Base-by-base conservation (phyloP, 208 protist genomes). In the Porcisia hertigi region DNA sequence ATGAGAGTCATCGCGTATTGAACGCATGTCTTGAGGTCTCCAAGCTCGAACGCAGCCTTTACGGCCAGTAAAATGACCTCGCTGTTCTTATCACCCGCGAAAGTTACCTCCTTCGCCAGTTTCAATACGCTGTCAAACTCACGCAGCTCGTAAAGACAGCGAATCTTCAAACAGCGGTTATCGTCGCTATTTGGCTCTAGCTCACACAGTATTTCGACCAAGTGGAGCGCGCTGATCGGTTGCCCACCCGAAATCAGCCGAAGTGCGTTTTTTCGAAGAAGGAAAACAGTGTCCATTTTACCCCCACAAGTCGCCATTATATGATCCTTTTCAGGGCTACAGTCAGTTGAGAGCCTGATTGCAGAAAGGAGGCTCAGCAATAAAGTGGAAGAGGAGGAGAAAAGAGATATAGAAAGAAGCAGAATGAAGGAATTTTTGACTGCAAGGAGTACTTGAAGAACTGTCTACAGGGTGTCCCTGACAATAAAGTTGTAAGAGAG, bases 31-130 rank as follows among this genome's bases (percentile, higher is more conserved):
- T 86, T 94, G 8, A 89, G 60, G 43, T 93, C 87, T 16, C 88
- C 88, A 7, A 94, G 85, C 62, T 96, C 90, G 76, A 92, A 93
- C 0, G 88, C 84, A 11, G 90, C 86, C 57, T 89, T 94, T 84
- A 92, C 91, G 7, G 81, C 86, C 47, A 90, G 80, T 60, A 76
- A 47, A 54, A 88, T 60, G 39, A 83, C 82, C 7, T 84, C 82
- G 14, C 64, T 55, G 77, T 88, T 83, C 36, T 86, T 53, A 54
- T 78, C 75, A 34, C 75, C 55, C 30, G 49, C 14, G 39, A 69
- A 73, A 39, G 84, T 60, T 16, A 91, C 64, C 58, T 75, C 65
- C 47, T 83, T 87, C 0, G 80, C 81, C 18, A 86, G 36, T 58
- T 87, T 83, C 25, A 93, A 71, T 18, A 91, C 88, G 39, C 78